Percentiles rank a stretch among this genome's conserved stretches.
phyloP scores from a whole-genome alignment of 2,329 filamentous ascomycete species.

The Tolypocladium pustulatum region DNA sequence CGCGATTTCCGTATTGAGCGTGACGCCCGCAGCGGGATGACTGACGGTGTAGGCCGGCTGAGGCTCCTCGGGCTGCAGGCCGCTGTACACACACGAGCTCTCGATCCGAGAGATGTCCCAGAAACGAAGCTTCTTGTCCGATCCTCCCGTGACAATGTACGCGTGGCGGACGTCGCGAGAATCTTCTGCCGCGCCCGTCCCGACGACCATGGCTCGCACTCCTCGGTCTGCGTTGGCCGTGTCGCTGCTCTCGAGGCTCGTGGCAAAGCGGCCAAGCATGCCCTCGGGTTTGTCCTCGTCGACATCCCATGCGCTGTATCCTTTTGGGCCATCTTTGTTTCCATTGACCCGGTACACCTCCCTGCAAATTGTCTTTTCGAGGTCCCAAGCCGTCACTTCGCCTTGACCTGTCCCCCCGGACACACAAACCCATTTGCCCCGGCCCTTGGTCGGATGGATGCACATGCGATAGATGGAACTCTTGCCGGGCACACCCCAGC shows the following conservation, averaged over 20 bases:
- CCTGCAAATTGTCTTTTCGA: slow-evolving; percentile 79
- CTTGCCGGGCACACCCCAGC: slow-evolving; percentile 78
- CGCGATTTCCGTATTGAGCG: slow-evolving; percentile 55
- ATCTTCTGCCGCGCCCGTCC: slow-evolving; percentile 60
- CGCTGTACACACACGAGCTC: slow-evolving; percentile 70
- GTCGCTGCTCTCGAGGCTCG: slow-evolving; percentile 53
- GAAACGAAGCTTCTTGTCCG: slow-evolving; percentile 84
- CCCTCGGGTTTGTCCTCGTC: slow-evolving; percentile 83
- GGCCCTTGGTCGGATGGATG: slow-evolving; percentile 67
- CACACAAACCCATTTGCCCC: slow-evolving; percentile 78
- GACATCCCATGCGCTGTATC: slow-evolving; percentile 76
- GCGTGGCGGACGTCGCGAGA: slow-evolving; percentile 65
- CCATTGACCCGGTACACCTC: slow-evolving; percentile 74
- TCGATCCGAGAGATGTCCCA: slow-evolving; percentile 81
- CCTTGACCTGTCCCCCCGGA: slow-evolving; percentile 78
- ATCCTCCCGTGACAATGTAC: slow-evolving; percentile 79
- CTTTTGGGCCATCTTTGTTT: slow-evolving; percentile 47
- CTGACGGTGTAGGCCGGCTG: slow-evolving; percentile 62
- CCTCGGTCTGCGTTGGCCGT: slow-evolving; percentile 49
- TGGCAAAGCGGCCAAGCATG: slow-evolving; percentile 78
- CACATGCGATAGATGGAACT: slow-evolving; percentile 69
- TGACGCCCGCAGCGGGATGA: slow-evolving; percentile 52
- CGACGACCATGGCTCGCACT: slow-evolving; percentile 65
- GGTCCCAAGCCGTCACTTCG: slow-evolving; percentile 90
- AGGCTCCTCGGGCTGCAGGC: slow-evolving; percentile 57